Evolutionary conservation across 169 alveolate genomes (phyloP).

Genomic region (Cryptosporidium tyzzeri): DNA sequence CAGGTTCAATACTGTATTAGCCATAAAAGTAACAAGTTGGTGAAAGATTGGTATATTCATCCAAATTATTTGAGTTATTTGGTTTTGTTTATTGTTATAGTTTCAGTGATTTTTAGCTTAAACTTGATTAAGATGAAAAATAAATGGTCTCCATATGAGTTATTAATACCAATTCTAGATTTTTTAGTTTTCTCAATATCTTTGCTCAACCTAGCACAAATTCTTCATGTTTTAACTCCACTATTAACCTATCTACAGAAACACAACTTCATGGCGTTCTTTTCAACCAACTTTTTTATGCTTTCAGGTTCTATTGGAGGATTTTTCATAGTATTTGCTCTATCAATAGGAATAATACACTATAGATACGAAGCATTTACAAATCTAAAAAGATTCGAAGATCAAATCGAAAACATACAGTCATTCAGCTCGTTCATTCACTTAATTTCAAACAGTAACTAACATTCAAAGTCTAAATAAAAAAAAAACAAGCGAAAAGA

Average conservation of each 20-base stretch:
- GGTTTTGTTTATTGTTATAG: slow-evolving; percentile 4
- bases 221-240: slow-evolving; percentile 29
- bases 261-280: background rate
- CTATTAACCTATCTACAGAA: slow-evolving; percentile 1
- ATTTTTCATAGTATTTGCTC: slow-evolving; percentile 16
- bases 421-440: slow-evolving; percentile 24
- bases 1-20: slow-evolving; percentile 37
- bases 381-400: slow-evolving; percentile 27
- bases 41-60: slow-evolving; percentile 40
- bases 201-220: slow-evolving; percentile 28
- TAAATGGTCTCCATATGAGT: slow-evolving; percentile 40
- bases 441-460: slow-evolving; percentile 23
- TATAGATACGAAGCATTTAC: slow-evolving; percentile 41
- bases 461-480: background rate
- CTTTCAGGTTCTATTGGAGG: slow-evolving; percentile 32
- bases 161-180: slow-evolving; percentile 37
- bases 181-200: slow-evolving; percentile 16
- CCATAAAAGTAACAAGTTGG: slow-evolving; percentile 1
- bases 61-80: slow-evolving; percentile 34
- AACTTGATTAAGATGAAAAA: slow-evolving; percentile 24
- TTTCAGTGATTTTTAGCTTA: slow-evolving; percentile 18
- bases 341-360: slow-evolving; percentile 41
- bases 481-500: background rate
- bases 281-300: slow-evolving; percentile 46
- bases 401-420: slow-evolving; percentile 41